These are phyloP conservation scores for Petrea volubilis DNA, from an alignment of 257 asterid genomes.

Conservation along the genomic window DNA sequence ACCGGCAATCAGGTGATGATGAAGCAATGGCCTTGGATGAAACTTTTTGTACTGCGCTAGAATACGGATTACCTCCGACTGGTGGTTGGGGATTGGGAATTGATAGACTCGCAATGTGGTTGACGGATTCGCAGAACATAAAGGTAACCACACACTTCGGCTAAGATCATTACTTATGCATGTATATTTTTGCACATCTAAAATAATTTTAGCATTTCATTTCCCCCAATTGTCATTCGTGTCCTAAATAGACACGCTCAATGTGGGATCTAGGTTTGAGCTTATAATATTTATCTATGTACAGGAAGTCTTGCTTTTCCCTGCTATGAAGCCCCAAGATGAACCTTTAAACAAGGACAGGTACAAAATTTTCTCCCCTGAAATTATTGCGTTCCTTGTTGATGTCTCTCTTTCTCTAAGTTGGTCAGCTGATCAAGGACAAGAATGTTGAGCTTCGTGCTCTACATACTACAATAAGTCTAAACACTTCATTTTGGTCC, in stretches of 20 bases:
- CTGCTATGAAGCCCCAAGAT: constrained; percentile 38
- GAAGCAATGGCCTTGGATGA: constrained; percentile 98
- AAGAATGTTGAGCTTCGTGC: background rate
- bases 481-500: too few species aligned
- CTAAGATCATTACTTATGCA: background rate
- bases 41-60: constrained; percentile 84
- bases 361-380: background rate
- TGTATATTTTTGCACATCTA: background rate
- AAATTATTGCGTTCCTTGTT: background rate
- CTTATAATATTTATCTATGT: background rate
- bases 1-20: constrained; percentile 94
- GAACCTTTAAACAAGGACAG: constrained; percentile 27
- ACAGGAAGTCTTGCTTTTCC: constrained; percentile 35
- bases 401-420: background rate
- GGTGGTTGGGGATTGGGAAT: constrained; percentile 98
- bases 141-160: constrained; percentile 44
- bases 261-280: background rate
- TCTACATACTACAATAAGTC: too few species aligned
- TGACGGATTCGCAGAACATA: constrained; percentile 93
- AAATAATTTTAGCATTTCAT: background rate
- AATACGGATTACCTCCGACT: constrained; percentile 93
- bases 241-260: background rate
- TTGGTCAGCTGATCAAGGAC: background rate
- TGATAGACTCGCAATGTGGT: constrained; percentile 81
- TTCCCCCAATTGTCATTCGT: background rate